Conservation (phyloP, 306 rosid species). For the Trichosanthes cucumerina region DNA sequence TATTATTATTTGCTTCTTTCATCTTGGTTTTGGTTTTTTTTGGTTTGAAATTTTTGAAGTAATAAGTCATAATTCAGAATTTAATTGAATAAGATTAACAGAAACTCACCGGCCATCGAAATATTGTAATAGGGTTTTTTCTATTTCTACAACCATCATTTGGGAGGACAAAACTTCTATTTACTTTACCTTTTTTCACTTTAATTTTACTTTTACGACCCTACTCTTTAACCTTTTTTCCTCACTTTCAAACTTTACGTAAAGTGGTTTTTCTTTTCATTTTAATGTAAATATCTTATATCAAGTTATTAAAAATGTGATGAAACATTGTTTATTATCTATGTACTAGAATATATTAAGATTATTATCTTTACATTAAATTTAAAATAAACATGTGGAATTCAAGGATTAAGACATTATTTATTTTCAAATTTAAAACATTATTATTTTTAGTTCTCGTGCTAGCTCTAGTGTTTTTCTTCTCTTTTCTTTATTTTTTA, state of each 20-base stretch:
- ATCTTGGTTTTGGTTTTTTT: not conserved
- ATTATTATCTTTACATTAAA: not conserved
- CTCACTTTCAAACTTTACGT: not conserved
- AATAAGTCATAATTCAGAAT: not conserved
- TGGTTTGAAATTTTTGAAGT: not conserved
- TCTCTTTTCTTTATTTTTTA: too few relatives aligned
- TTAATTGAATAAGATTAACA: not conserved
- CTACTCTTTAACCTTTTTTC: not conserved
- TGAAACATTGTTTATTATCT: not conserved
- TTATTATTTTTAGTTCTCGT: too few relatives aligned
- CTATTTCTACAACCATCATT: too few relatives aligned
- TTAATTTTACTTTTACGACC: not conserved
- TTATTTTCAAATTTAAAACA: not conserved
- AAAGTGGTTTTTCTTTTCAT: not conserved
- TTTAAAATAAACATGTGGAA: not conserved
- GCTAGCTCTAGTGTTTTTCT: too few relatives aligned
- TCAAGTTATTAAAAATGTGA: not conserved
- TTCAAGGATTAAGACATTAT: not conserved
- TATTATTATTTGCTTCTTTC: not conserved
- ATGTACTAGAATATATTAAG: not conserved
- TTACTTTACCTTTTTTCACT: not conserved
- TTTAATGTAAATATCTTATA: not conserved
- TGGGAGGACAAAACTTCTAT: too few relatives aligned
- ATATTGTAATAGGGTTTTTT: not conserved
- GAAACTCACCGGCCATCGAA: not conserved